A percentile compares a stretch with the other conserved stretches of the same genome.
Conservation (phyloP, 345 rosid species). For the Toxicodendron radicans region DNA sequence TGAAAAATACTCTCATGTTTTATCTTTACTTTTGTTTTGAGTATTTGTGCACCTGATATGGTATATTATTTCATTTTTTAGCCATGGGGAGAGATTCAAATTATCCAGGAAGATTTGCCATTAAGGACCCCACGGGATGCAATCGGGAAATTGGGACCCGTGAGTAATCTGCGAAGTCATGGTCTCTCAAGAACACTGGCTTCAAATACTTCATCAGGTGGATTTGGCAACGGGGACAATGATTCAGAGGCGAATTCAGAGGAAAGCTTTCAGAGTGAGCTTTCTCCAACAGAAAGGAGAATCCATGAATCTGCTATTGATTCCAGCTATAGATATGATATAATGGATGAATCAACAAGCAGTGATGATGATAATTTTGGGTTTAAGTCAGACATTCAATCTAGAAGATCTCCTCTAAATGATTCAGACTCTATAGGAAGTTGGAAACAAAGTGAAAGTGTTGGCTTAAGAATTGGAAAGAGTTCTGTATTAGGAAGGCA, state of each 20-base stretch:
- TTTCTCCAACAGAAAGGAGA: constrained; percentile 62
- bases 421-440: constrained; percentile 33
- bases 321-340: constrained; percentile 35
- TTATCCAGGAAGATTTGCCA: constrained; percentile 81
- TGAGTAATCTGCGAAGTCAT: constrained; percentile 37
- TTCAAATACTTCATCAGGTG: constrained; percentile 37
- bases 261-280: constrained; percentile 81
- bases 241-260: constrained; percentile 64
- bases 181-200: constrained; percentile 17
- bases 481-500: constrained; percentile 30
- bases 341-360: constrained; percentile 58
- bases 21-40: not conserved
- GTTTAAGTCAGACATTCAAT: constrained; percentile 36
- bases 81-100: constrained; percentile 89
- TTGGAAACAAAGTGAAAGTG: constrained; percentile 24
- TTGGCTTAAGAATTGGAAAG: constrained; percentile 29
- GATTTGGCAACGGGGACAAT: constrained; percentile 38
- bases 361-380: constrained; percentile 59
- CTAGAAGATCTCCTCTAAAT: constrained; percentile 27
- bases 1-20: not conserved
- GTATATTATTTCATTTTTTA: constrained; percentile 27
- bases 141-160: constrained; percentile 55
- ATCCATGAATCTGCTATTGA: constrained; percentile 64
- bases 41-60: constrained; percentile 21
- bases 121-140: constrained; percentile 78